Percentiles rank a stretch among this genome's conserved stretches.
Conservation (phyloP, 495 filamentous ascomycete genomes). For the Filosporella fistucella region DNA sequence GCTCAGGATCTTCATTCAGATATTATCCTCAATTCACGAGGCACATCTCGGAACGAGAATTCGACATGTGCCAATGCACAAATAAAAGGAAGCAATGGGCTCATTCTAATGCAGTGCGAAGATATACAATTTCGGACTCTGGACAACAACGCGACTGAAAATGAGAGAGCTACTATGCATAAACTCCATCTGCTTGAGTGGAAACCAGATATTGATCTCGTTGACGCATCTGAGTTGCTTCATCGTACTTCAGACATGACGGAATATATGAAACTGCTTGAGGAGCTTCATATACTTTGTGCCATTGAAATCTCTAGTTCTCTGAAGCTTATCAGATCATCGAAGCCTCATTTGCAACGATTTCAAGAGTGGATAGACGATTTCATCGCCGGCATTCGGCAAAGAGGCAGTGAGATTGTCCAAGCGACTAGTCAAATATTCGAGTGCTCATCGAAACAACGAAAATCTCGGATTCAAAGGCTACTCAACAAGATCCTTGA, state of each 20-base stretch:
- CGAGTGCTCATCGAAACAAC: too few species aligned
- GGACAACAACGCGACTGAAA: too few species aligned
- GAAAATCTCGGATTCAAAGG: too few species aligned
- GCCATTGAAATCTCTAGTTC: background rate
- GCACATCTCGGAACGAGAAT: too few species aligned
- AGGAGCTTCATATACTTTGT: background rate
- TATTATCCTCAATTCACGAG: too few species aligned
- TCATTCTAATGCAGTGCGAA: background rate
- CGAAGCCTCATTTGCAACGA: background rate
- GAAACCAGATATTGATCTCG: constrained; percentile 2
- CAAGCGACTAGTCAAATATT: too few species aligned
- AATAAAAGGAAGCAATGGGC: background rate
- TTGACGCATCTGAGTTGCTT: background rate
- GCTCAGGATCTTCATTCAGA: too few species aligned
- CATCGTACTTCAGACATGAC: too few species aligned
- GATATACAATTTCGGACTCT: background rate
- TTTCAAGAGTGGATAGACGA: background rate
- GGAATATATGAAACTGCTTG: background rate
- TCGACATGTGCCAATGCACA: too few species aligned
- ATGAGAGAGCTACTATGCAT: background rate
- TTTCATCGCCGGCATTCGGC: background rate
- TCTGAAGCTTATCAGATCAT: background rate
- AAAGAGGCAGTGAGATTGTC: background rate
- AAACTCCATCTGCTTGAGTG: background rate
- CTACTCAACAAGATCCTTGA: background rate